Percentiles rank a stretch among this genome's conserved stretches.
These are phyloP conservation scores for Fusarium fujikuroi DNA, from an alignment of 2,329 filamentous ascomycete genomes.

Conservation along the genomic window DNA sequence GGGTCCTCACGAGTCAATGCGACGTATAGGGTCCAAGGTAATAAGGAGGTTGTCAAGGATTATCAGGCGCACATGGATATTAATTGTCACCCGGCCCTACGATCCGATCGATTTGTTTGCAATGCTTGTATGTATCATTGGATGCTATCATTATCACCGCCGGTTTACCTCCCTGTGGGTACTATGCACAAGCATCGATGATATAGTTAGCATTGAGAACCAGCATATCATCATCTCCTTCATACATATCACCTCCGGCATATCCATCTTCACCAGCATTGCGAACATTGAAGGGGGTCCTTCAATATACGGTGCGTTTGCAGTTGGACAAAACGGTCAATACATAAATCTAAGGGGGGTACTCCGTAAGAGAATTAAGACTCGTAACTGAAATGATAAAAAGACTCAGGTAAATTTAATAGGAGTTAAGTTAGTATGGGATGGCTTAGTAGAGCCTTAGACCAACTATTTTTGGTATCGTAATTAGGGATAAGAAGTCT, in stretches of 20 bases:
- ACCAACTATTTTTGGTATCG: neutral
- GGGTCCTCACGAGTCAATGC: neutral
- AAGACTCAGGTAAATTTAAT: neutral
- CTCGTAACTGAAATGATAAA: neutral
- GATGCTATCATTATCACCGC: neutral
- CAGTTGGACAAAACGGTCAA: neutral
- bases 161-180: neutral
- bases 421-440: neutral
- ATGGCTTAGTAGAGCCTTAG: neutral
- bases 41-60: constrained; percentile 1
- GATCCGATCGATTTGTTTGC: constrained; percentile 9
- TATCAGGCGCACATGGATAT: neutral
- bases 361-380: neutral
- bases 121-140: neutral
- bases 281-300: neutral
- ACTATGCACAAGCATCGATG: neutral
- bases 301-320: neutral
- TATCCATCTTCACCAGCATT: neutral
- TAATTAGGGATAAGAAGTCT: neutral
- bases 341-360: neutral
- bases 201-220: neutral
- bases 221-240: neutral
- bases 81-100: neutral
- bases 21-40: neutral
- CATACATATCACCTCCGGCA: neutral